A percentile compares a stretch with the other conserved stretches of the same genome.
phyloP scores from a whole-genome alignment of 331 rosid genomes.

The Quercus tomentella region DNA sequence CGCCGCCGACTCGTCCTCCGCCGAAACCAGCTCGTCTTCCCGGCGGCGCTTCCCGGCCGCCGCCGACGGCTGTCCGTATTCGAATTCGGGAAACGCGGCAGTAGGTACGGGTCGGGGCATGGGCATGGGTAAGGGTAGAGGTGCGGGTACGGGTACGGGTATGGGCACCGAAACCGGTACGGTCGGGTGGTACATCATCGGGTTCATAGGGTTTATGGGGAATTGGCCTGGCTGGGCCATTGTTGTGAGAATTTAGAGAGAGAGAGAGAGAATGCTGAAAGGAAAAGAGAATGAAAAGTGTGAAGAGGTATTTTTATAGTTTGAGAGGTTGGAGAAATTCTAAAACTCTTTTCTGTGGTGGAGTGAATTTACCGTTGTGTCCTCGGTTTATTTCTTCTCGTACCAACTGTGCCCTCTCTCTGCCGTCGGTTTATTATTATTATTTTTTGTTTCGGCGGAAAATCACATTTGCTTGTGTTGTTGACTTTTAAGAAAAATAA shows the following conservation, averaged over 20 bases:
- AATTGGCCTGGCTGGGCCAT: conserved; percentile 66
- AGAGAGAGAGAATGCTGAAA: background rate
- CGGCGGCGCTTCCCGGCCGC: conserved; percentile 67
- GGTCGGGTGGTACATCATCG: conserved; percentile 5
- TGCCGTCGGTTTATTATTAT: no score
- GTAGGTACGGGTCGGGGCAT: conserved; percentile 17
- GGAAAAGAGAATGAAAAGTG: background rate
- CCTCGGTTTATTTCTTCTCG: background rate
- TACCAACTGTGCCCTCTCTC: no score
- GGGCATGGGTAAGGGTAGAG: conserved; percentile 30
- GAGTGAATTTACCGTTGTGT: background rate
- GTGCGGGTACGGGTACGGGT: conserved; percentile 13
- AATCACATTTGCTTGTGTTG: no score
- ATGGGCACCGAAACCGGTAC: conserved; percentile 14
- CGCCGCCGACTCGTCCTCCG: conserved; percentile 40
- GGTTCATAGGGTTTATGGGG: conserved; percentile 45
- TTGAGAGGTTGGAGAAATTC: conserved; percentile 16
- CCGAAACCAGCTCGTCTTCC: conserved; percentile 43
- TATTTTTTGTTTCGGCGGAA: no score
- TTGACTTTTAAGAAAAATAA: no score
- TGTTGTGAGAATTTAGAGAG: background rate
- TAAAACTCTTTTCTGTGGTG: no score
- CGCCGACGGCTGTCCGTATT: conserved; percentile 19
- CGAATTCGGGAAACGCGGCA: conserved; percentile 10
- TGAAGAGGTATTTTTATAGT: no score